These are phyloP conservation scores for Metschnikowia dekortorum DNA, from an alignment of 805 yeast genomes.

Conservation along the genomic window DNA sequence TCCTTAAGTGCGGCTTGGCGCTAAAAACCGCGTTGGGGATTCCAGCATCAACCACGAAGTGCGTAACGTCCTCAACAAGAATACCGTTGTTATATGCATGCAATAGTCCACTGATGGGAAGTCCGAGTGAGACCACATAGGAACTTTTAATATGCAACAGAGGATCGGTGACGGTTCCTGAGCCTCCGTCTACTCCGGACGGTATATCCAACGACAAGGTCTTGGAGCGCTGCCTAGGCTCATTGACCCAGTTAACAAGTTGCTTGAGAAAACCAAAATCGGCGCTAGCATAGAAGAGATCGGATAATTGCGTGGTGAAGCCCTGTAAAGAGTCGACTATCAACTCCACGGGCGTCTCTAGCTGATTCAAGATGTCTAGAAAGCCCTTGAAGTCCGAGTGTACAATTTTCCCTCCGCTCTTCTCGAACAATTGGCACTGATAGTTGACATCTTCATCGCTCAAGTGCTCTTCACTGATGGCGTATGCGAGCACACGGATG, in stretches of 20 bases:
- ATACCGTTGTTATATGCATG: slow-evolving; percentile 56
- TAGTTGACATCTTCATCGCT: slow-evolving; percentile 41
- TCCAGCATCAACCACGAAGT: slow-evolving; percentile 67
- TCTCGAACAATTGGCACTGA: slow-evolving; percentile 54
- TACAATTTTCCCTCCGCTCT: slow-evolving; percentile 63
- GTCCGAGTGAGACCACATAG: slow-evolving; percentile 65
- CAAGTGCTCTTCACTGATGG: slow-evolving; percentile 27
- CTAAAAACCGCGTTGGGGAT: slow-evolving; percentile 55
- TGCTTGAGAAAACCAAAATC: slow-evolving; percentile 38
- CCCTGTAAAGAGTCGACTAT: slow-evolving; percentile 85
- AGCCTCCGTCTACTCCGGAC: slow-evolving; percentile 77
- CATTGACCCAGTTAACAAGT: slow-evolving; percentile 67
- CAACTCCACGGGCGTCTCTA: slow-evolving; percentile 74
- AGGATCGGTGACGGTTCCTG: slow-evolving; percentile 48
- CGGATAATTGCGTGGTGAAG: slow-evolving; percentile 63
- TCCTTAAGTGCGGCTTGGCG: slow-evolving; percentile 36
- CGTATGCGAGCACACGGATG: slow-evolving; percentile 58
- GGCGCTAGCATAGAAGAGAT: slow-evolving; percentile 38
- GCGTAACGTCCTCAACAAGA: slow-evolving; percentile 41
- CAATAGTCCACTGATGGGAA: slow-evolving; percentile 62
- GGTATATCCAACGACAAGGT: slow-evolving; percentile 74
- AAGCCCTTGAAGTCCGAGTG: slow-evolving; percentile 31
- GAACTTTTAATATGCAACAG: slow-evolving; percentile 41
- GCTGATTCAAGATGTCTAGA: slow-evolving; percentile 36
- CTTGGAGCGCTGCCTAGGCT: slow-evolving; percentile 35